Evolutionary conservation across 148 eudicot genomes (phyloP), one percentile per base, ranked within the genome.

Genomic region (Vaccinium vitisidaea): DNA sequence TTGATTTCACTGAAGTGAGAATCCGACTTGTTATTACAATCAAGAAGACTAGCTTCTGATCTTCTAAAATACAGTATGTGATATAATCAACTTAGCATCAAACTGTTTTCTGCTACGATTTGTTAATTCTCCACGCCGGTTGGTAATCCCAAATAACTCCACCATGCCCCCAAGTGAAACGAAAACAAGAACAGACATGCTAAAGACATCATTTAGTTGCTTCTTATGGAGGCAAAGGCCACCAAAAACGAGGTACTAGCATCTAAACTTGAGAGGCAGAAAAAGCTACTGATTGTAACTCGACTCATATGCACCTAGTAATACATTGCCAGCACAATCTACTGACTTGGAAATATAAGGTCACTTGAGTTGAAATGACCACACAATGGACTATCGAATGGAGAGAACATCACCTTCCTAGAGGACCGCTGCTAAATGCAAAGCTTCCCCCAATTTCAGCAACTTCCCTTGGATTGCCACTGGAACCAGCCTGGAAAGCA

Each of bases 401-500:
- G 48, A 70, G 21, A 84, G 50, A 70, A 16, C 19, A 65, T 84
- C 81, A 91, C 92, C 88, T 91, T 80, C 87, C 87, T 21, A 18
- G 18, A 79, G 82, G 83, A 54, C 82, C 82, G 79, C 75, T 84
- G 79, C 77, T 87, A 18, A 74, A 53, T 67, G 63, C 58, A 54
- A 80, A 36, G 54, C 83, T 86, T 30, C 89, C 80, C 21, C 84
- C 89, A 82, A 77, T 81, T 63, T 89, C 93, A 63, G 89, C 79
- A 85, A 8, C 84, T 85, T 88, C 86, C 83, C 85, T 59, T 30
- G 86, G 80, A 83, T 89, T 84, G 16, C 87, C 93, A 76, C 77
- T 78, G 54, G 85, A 83, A 79, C 39, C 90, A 54, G 88, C 88
- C 93, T 91, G 89, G 11, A 84, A 43, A 88, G 75, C 30, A 2